Evolutionary conservation across 129 eudicot species (phyloP), one percentile per base, ranked within the genome.

Genomic region (Pulicaria dysenterica): DNA sequence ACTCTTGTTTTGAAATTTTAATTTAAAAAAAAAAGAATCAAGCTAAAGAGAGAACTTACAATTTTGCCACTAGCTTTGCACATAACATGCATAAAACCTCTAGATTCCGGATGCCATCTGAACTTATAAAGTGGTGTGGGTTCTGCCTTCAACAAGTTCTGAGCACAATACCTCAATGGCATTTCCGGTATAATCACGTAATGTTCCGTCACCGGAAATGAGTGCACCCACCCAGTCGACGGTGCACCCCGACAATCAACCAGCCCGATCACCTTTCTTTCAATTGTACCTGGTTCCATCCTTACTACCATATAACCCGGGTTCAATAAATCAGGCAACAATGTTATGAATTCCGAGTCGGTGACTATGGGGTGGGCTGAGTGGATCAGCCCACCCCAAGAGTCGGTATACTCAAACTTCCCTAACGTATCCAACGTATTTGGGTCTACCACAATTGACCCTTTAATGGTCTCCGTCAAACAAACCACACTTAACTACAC

Each of bases 301-400:
- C 89, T 83, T 40, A 66, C 99, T 70, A 87, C 97, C 38, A 79
- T 38, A 54, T 95, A 95, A 6, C 99, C 99, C 0, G 97, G 97
- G 55, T 82, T 86, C 2, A 95, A 61, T 59, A 95, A 67, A 83
- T 95, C 99, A 0, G 99, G 99, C 67, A 95, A 43, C 69, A 95
- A 17, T 3, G 96, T 95, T 38, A 88, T 13, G 54, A 95, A 88
- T 56, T 95, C 99, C 0, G 70, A 44, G 16, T 90, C 88, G 0
- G 97, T 90, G 48, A 95, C 99, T 24, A 95, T 88, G 4, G 99
- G 99, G 70, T 95, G 99, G 17, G 99, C 99, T 40, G 99, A 88
- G 63, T 95, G 99, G 37, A 95, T 82, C 55, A 95, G 36, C 37
- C 97, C 95, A 10, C 88, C 91, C 73, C 85, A 72, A 0, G 77